Evolutionary conservation across 208 protist species (phyloP).

Genomic region (Acanthamoeba rhysodes): DNA sequence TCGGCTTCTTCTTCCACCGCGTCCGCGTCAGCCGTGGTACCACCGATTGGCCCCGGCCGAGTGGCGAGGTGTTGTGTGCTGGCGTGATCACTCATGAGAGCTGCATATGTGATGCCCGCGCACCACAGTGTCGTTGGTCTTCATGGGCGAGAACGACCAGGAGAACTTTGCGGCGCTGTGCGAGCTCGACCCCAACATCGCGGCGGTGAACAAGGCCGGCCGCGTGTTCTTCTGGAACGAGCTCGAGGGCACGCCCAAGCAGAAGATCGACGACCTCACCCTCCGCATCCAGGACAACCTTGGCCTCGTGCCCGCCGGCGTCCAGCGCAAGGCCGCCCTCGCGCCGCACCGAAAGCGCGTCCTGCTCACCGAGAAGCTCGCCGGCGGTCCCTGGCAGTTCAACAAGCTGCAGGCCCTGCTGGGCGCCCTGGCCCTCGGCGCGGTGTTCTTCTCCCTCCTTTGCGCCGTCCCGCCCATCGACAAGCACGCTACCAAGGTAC

Average conservation of each 20-base stretch:
- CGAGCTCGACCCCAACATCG: constrained; percentile 3
- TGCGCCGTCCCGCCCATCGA: neutral
- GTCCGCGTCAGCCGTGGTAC: neutral
- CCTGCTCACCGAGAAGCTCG: neutral
- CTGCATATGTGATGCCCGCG: too few species aligned
- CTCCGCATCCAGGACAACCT: neutral
- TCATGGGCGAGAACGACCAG: constrained; percentile 35
- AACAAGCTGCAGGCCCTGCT: neutral
- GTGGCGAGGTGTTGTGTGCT: too few species aligned
- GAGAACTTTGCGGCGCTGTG: constrained; percentile 30
- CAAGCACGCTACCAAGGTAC: constrained; percentile 17
- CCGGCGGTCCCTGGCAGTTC: neutral
- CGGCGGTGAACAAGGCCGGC: neutral
- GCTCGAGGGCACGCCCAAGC: neutral
- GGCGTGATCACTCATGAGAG: too few species aligned
- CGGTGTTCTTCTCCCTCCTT: neutral
- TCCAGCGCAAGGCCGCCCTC: neutral
- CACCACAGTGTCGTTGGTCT: constrained; percentile 1
- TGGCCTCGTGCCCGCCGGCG: neutral
- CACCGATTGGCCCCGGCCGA: too few species aligned
- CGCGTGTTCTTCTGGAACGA: constrained; percentile 37
- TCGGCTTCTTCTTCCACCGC: constrained; percentile 23
- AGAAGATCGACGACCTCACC: neutral
- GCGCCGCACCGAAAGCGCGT: neutral
- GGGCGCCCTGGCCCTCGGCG: neutral